Conservation (phyloP, 805 yeast genomes). For the Starmera dryadoides region DNA sequence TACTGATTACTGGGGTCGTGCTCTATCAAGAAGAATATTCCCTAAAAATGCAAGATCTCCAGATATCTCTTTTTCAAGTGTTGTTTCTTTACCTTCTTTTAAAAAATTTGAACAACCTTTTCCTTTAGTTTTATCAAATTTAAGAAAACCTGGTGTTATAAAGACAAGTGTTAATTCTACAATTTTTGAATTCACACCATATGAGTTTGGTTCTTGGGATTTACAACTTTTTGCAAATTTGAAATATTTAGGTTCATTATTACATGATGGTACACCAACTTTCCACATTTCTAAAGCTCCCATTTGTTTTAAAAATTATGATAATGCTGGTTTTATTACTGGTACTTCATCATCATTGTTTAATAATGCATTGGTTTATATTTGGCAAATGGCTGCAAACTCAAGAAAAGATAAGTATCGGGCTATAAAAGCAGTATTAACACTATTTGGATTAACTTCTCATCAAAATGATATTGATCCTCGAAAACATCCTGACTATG, state of each 20-base stretch:
- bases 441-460: conserved; percentile 36
- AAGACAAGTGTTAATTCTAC: conserved; percentile 31
- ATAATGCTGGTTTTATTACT: conserved; percentile 50
- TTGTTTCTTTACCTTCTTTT: conserved; percentile 30
- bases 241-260: conserved; percentile 43
- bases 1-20: conserved; percentile 67
- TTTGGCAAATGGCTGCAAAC: conserved; percentile 29
- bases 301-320: conserved; percentile 45
- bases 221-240: conserved; percentile 41
- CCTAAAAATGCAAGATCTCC: conserved; percentile 27
- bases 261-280: conserved; percentile 35
- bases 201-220: conserved; percentile 68
- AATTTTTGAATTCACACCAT: conserved; percentile 54
- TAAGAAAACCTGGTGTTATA: conserved; percentile 27
- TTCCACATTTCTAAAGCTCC: conserved; percentile 19
- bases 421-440: conserved; percentile 31
- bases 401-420: conserved; percentile 20
- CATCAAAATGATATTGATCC: conserved; percentile 25
- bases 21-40: conserved; percentile 41
- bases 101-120: conserved; percentile 35
- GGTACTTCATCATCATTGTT: conserved; percentile 62
- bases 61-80: conserved; percentile 31
- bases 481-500: conserved; percentile 46
- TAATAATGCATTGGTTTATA: conserved; percentile 38
- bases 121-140: conserved; percentile 38